phyloP scores from a whole-genome alignment of 352 stramenopile species.

The Phytophthora pinifolia region DNA sequence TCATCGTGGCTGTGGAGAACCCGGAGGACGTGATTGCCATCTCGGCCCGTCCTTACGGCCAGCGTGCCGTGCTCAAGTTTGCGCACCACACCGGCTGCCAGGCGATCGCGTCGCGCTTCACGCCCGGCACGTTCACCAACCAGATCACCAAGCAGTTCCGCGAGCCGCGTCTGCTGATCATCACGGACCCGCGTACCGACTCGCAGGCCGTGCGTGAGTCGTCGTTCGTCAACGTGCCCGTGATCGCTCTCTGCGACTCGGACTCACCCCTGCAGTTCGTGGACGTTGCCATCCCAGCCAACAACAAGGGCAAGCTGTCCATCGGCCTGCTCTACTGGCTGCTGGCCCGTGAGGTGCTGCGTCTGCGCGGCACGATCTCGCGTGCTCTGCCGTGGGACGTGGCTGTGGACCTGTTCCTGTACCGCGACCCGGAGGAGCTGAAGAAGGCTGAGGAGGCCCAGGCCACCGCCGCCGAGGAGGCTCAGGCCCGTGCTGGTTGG shows the following conservation, averaged over 20 bases:
- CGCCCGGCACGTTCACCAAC: slow-evolving; percentile 99
- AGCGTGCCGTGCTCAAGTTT: slow-evolving; percentile 99
- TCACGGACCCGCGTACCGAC: slow-evolving; percentile 99
- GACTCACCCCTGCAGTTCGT: slow-evolving; percentile 99
- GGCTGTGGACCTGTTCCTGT: slow-evolving; percentile 99
- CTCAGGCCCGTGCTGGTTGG: slow-evolving; percentile 68
- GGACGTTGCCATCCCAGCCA: slow-evolving; percentile 99
- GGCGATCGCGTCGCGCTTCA: slow-evolving; percentile 99
- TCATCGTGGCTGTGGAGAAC: slow-evolving; percentile 99
- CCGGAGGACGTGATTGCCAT: slow-evolving; percentile 99
- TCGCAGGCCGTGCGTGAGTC: slow-evolving; percentile 97
- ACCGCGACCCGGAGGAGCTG: slow-evolving; percentile 99
- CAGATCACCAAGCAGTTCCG: slow-evolving; percentile 99
- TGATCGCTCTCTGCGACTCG: slow-evolving; percentile 99
- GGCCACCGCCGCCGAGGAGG: slow-evolving; percentile 82
- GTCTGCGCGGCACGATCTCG: slow-evolving; percentile 96
- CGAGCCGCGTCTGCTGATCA: slow-evolving; percentile 99
- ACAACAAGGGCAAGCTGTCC: slow-evolving; percentile 99
- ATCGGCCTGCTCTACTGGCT: slow-evolving; percentile 99
- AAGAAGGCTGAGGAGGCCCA: slow-evolving; percentile 99
- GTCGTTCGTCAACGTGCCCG: slow-evolving; percentile 99
- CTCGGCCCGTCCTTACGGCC: slow-evolving; percentile 98
- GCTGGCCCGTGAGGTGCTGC: slow-evolving; percentile 98
- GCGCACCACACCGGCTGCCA: slow-evolving; percentile 98
- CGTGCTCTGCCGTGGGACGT: slow-evolving; percentile 96